Base-by-base conservation (phyloP, 1,284 basidiomycete species). In the Inonotus obliquus region DNA sequence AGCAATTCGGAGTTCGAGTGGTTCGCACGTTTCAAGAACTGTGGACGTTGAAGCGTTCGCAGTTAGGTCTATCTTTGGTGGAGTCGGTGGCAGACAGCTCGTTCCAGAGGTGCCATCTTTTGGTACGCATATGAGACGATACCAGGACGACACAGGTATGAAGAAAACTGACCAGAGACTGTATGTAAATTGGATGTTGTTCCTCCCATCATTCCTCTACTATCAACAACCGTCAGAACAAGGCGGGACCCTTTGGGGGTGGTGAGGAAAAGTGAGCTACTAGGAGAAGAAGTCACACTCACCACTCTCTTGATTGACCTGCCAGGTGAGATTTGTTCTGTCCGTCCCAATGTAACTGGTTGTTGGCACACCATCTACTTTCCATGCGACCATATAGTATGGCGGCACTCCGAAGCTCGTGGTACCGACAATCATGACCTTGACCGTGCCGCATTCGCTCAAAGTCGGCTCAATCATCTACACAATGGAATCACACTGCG, bases 311-410 rank as follows among this genome's bases (percentile, higher is more conserved):
- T 79, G 75, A 35, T 74, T 72, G 4, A 79, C 77, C 4, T 70
- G 72, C 79, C 80, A 84, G 5, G 61, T 69, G 41, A 84, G 65
- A 32, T 74, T 71, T 27, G 62, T 66, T 14, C 71, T 70, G 54
- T 79, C 72, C 7, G 67, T 69, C 21, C 81, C 81, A 38, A 82
- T 69, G 14, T 71, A 61, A 1, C 71, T 69, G 5, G 76, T 76
- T 17, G 73, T 75, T 0, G 80, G 76, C 1, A 75, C 72, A 3
- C 78, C 78, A 6, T 73, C 73, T 4, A 72, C 60, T 39, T 76
- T 76, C 59, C 78, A 77, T 0, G 80, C 77, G 29, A 79, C 71
- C 76, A 84, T 77, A 67, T 78, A 81, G 64, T 77, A 84, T 0
- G 80, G 81, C 1, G 79, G 74, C 0, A 72, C 68, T 0, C 76